Evolutionary conservation across 2,329 filamentous ascomycete species (phyloP), one percentile per base, ranked within the genome.

Genomic region (Ambrosiella xylebori): DNA sequence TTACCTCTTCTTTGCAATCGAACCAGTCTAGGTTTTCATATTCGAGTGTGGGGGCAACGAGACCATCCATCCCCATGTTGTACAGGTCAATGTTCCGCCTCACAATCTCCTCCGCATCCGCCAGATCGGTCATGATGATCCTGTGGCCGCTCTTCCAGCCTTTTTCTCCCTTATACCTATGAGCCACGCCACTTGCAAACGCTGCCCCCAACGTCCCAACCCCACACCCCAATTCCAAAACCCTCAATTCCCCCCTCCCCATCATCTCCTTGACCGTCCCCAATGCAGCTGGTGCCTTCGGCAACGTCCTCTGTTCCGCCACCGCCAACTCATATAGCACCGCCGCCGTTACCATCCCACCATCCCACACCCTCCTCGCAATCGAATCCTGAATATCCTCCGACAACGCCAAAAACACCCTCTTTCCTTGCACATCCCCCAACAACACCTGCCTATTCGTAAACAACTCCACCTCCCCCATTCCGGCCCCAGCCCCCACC

Each of bases 311-410:
- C 27, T 27, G 27, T 27, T 58, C 47, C 8, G 12, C 37, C 7
- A 44, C 39, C 3, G 56, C 56, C 38, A 60, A 19, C 27, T 60
- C 59, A 55, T 51, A 60, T 9, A 75, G 53, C 9, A 70, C 63
- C 1, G 69, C 69, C 1, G 72, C 67, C 1, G 74, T 72, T 5
- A 76, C 68, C 8, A 80, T 67, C 0, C 78, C 78, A 1, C 73
- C 77, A 56, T 81, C 78, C 78, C 78, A 81, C 5, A 81, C 70
- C 61, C 81, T 78, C 2, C 78, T 73, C 0, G 78, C 77, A 57
- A 81, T 80, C 64, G 76, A 80, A 66, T 81, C 77, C 12, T 77
- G 78, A 8, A 81, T 73, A 56, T 80, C 76, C 61, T 81, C 79
- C 57, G 77, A 74, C 3, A 80, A 37, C n/a, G 53, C 12, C 52